phyloP scores from a whole-genome alignment of 176 grass and related monocot species.

The Stipa capillata region DNA sequence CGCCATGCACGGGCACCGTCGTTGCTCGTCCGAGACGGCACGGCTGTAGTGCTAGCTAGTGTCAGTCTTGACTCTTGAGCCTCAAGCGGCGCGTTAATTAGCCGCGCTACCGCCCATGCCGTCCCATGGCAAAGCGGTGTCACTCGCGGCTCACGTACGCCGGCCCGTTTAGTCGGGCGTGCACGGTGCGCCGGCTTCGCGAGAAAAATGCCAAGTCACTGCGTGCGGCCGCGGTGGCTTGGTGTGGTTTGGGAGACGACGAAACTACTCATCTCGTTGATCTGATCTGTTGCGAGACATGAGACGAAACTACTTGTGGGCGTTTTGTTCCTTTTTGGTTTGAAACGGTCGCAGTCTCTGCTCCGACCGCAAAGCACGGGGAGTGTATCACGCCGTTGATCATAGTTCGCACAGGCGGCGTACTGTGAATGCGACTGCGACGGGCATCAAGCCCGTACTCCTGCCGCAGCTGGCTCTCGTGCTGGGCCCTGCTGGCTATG shows the following conservation, averaged over 20 bases:
- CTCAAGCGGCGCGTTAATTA: too few relatives aligned
- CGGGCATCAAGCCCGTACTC: neutral
- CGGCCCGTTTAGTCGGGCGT: neutral
- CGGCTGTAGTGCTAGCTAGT: neutral
- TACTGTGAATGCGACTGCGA: neutral
- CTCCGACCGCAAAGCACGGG: neutral
- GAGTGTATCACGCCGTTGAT: neutral
- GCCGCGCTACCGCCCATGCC: neutral
- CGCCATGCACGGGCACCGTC: neutral
- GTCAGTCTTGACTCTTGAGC: neutral
- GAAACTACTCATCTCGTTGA: neutral
- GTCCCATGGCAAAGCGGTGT: neutral
- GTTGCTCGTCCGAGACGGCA: neutral
- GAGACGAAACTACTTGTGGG: neutral
- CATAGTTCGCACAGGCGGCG: slow-evolving; percentile 4
- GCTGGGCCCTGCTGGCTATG: slow-evolving; percentile 9
- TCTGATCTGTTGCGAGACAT: neutral
- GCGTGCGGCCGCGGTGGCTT: neutral
- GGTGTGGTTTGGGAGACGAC: neutral
- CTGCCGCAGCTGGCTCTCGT: neutral
- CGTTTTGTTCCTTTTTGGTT: neutral
- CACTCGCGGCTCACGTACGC: neutral
- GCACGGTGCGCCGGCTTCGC: slow-evolving; percentile 13
- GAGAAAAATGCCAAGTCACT: neutral
- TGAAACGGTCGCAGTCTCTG: neutral